Percentiles rank a stretch among this genome's conserved stretches.
phyloP scores from a whole-genome alignment of 352 stramenopile species.

The Globisporangium okanoganense region DNA sequence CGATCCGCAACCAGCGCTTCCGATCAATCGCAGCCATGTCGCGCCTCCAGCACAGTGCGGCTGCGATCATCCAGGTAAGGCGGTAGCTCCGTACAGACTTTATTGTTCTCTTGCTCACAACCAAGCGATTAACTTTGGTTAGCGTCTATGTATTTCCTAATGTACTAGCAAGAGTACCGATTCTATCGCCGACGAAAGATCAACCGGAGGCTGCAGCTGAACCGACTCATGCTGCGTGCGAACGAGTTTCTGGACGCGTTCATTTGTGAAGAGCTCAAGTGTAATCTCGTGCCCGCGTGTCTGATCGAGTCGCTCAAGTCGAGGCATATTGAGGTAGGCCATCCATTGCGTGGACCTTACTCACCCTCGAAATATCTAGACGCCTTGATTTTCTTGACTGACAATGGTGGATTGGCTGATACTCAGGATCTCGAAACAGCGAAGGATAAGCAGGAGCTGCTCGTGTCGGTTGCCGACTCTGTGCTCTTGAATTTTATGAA shows the following conservation, averaged over 20 bases:
- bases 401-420: neutral
- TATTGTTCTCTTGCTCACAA: neutral
- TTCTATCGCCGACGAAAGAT: conserved; percentile 27
- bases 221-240: conserved; percentile 17
- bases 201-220: conserved; percentile 19
- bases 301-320: conserved; percentile 41
- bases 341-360: neutral
- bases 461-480: conserved; percentile 11
- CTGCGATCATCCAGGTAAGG: conserved; percentile 44
- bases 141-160: neutral
- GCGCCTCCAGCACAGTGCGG: conserved; percentile 36
- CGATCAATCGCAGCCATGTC: conserved; percentile 43
- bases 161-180: conserved; percentile 35
- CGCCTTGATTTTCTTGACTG: neutral
- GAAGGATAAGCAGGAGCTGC: conserved; percentile 20
- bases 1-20: conserved; percentile 38
- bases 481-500: conserved; percentile 20
- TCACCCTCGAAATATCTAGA: too few relatives aligned
- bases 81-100: neutral
- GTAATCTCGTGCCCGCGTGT: conserved; percentile 26
- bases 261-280: conserved; percentile 24
- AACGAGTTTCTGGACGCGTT: conserved; percentile 30
- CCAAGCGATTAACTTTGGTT: neutral
- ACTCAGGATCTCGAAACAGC: conserved; percentile 16
- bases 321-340: conserved; percentile 22